Percentiles rank a stretch among this genome's conserved stretches.
Evolutionary conservation across 2,329 filamentous ascomycete genomes (phyloP).

Genomic region (Xylariaceae sp.): DNA sequence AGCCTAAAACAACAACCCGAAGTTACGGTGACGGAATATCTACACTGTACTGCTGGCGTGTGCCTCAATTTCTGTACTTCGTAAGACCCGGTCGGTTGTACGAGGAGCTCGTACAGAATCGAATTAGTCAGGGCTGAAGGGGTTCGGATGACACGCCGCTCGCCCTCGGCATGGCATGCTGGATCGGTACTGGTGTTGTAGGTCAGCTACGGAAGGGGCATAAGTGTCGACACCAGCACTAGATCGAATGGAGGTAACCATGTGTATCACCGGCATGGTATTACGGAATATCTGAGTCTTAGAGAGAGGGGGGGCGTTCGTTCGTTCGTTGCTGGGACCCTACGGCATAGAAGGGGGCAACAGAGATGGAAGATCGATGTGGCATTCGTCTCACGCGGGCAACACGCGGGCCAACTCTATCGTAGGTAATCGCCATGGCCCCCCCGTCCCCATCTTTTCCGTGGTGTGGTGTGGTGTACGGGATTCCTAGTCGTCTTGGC

Average conservation of each 20-base stretch:
- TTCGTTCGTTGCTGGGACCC: background rate
- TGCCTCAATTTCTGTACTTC: background rate
- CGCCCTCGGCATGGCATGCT: constrained; percentile 16
- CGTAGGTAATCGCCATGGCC: background rate
- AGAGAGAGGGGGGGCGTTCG: background rate
- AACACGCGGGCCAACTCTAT: background rate
- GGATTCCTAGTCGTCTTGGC: background rate
- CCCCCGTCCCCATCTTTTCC: too few species aligned
- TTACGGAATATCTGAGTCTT: background rate
- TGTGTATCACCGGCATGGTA: background rate
- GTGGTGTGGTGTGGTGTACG: background rate
- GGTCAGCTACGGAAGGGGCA: background rate
- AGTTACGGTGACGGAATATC: background rate
- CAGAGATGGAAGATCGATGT: background rate
- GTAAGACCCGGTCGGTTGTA: background rate
- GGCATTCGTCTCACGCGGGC: background rate
- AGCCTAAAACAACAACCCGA: background rate
- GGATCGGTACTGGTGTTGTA: background rate
- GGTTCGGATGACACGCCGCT: constrained; percentile 6
- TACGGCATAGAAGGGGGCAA: background rate
- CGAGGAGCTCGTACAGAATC: background rate
- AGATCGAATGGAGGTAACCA: background rate
- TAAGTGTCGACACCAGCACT: background rate
- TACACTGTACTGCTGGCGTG: background rate
- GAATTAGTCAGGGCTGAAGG: constrained; percentile 13